Base-by-base conservation (phyloP, 768 basidiomycete species). In the Rubroboletus satanas region DNA sequence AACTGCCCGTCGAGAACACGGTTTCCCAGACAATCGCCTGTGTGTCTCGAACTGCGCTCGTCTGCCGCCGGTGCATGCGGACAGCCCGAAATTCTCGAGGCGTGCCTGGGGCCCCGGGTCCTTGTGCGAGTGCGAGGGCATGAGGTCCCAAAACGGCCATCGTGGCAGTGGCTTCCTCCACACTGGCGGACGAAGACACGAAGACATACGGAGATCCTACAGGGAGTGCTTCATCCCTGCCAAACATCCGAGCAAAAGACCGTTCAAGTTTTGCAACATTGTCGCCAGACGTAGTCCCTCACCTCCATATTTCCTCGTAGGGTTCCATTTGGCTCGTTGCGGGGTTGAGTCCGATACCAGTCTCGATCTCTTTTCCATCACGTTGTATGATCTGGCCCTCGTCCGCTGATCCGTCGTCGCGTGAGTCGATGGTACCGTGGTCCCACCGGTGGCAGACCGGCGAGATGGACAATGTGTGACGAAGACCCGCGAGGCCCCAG, bases 271-370 rank as follows among this genome's bases (percentile, higher is more conserved):
- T n/a, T 17, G 18, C 38, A 11, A 4, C 23, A 26, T 26, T 26
- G 23, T 26, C 23, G 23, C 4, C 23, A 26, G 4, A 26, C 4
- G 23, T 2, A n/a, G 10, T 14, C 7, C 57, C 60, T 32, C 21
- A 67, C 63, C 49, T 49, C 65, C 65, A 66, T 23, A 62, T 57
- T 42, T 68, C 65, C 17, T 66, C 64, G 23, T 66, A 66, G 12
- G 35, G 0, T 35, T 60, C 61, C 23, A 18, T 50, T 36, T 56
- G 28, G 10, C 66, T 66, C 6, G 65, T 66, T 42, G 49, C 51
- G 1, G 64, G 65, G 39, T 68, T 66, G 0, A 58, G 10, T 29
- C 64, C 61, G 39, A 69, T 42, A 5, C 65, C 65, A 2, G 51
- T 66, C 42, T 66, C 65, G 41, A 66, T 56, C 23, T 68, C 65